These are phyloP conservation scores for Juglanconis sp. DNA, from an alignment of 2,329 filamentous ascomycete species.

Conservation along the genomic window DNA sequence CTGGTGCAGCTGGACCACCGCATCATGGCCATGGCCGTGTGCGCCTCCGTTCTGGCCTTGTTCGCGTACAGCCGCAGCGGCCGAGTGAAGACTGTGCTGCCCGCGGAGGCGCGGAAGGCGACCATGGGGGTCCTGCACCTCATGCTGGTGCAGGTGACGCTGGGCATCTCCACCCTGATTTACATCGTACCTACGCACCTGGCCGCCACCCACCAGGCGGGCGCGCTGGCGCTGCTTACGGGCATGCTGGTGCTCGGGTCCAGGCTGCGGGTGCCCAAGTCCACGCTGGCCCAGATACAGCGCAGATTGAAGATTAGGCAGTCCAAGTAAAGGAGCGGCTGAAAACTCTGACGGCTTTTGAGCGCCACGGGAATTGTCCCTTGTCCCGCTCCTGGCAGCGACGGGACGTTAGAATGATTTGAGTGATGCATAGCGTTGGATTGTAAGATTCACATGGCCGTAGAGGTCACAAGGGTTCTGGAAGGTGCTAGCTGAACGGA, in stretches of 20 bases:
- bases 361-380: neutral
- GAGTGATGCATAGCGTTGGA: conserved; percentile 6
- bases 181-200: conserved; percentile 90
- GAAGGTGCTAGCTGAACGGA: neutral
- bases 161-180: conserved; percentile 87
- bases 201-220: conserved; percentile 89
- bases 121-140: conserved; percentile 80
- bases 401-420: neutral
- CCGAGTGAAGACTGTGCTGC: conserved; percentile 55
- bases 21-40: conserved; percentile 85
- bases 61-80: conserved; percentile 76
- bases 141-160: conserved; percentile 73
- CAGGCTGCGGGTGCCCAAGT: conserved; percentile 69
- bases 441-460: conserved; percentile 8
- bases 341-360: neutral
- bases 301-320: conserved; percentile 35
- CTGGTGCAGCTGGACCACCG: conserved; percentile 95
- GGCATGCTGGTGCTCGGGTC: conserved; percentile 77
- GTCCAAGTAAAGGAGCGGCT: neutral
- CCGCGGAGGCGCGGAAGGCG: conserved; percentile 62
- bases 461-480: no score
- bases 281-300: conserved; percentile 59
- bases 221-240: conserved; percentile 78
- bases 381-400: neutral
- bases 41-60: conserved; percentile 73